phyloP scores from a whole-genome alignment of 306 rosid genomes.

The Prunus davidiana region DNA sequence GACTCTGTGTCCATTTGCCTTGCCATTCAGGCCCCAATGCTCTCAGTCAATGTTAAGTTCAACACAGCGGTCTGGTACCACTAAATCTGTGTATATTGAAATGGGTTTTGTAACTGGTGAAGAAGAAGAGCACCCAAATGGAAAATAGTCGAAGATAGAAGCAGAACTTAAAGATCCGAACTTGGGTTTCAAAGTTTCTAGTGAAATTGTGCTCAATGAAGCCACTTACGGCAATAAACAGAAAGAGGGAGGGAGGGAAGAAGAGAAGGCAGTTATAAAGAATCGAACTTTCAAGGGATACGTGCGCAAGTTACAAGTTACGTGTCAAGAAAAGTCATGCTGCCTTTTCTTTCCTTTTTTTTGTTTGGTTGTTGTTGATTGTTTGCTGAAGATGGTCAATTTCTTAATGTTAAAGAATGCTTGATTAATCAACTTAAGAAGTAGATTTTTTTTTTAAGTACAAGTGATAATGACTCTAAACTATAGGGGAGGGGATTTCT shows the following conservation, averaged over 20 bases:
- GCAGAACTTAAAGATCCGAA: not conserved
- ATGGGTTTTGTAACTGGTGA: not conserved
- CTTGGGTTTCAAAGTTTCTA: not conserved
- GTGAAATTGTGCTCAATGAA: not conserved
- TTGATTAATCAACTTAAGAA: not conserved
- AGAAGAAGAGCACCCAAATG: not conserved
- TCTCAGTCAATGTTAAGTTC: not conserved
- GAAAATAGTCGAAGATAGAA: not conserved
- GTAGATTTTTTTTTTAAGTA: not conserved
- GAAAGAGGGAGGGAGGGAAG: not conserved
- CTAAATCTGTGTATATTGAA: not conserved
- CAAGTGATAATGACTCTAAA: no score
- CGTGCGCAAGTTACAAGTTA: not conserved
- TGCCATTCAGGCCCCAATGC: conserved; percentile 5
- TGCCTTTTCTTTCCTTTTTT: not conserved
- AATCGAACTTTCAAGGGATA: not conserved
- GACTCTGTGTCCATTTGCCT: conserved; percentile 17
- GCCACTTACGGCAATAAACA: not conserved
- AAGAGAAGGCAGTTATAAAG: not conserved
- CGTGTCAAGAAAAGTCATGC: not conserved
- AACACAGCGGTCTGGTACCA: not conserved
- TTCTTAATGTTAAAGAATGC: not conserved
- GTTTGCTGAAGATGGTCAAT: not conserved
- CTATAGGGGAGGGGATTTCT: no score
- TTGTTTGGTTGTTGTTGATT: not conserved